Evolutionary conservation across 192 early-diverging fungal genomes (phyloP), one percentile per base, ranked within the genome.

Genomic region (Entomortierella chlamydospora): DNA sequence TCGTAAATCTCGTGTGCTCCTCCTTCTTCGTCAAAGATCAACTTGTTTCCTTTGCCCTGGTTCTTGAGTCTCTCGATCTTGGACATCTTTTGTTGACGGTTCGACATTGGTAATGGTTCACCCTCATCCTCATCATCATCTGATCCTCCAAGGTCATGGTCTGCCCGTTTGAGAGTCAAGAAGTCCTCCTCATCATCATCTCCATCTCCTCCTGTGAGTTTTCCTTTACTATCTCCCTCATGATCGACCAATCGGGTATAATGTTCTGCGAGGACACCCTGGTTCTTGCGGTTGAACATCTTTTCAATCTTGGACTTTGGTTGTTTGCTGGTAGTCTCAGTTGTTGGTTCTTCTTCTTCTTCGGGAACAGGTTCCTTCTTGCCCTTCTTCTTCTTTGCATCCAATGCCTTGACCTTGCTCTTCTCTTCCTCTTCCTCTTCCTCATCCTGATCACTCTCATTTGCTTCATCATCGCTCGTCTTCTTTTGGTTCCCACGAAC

Each of bases 1-100:
- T 93, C 88, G 64, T 96, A 95, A 12, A 91, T 64, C 61, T 90
- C 87, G 78, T 91, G 81, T 50, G 87, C 81, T 73, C 91, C 90
- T 57, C 98, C 98, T 7, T 98, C 96, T 64, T 99, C 98, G 85
- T 98, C 95, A 84, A 98, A 99, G 50, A 95, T 72, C 11, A 97
- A 61, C 71, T 92, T 94, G 43, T 92, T 83, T 72, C 90, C 87
- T 53, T 85, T 89, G 34, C 91, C 87, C 53, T 85, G 81, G 63
- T 89, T 89, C 82, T 96, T 93, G 79, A 91, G 72, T 31, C 85
- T 82, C 79, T 96, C 95, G 49, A 95, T 84, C 69, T 89, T 84
- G 60, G 79, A 52, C 83, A 86, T 83, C 64, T 82, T 82, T 70
- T 86, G 73, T 70, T 83, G 78, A 80, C 87, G 53, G 74, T 81